Base-by-base conservation (phyloP, 2,329 filamentous ascomycete genomes). In the Epichloe typhina region DNA sequence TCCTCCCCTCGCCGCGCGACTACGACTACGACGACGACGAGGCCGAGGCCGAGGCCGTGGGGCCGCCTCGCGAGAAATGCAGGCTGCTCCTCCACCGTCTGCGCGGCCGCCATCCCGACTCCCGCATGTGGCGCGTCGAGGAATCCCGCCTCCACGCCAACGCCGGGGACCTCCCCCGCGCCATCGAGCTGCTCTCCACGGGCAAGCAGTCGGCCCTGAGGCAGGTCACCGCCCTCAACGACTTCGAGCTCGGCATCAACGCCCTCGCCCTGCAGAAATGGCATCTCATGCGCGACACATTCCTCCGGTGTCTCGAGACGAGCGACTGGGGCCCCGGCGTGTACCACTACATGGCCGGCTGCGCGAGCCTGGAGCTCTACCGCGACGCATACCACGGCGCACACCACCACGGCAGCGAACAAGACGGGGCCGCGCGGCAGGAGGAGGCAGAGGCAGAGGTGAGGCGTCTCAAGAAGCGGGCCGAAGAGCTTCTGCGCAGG, bases 291-390 rank as follows among this genome's bases (percentile, higher is more conserved):
- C 79, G 86, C 3, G 75, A 84, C 51, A 76, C 80, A 0, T 97
- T 96, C 66, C 66, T 90, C 40, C 64, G 77, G 56, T 90, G 86
- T 56, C 72, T 87, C 11, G 82, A 86, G 50, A 75, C 93, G 50
- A 96, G 95, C 67, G 87, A 87, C 58, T 97, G 93, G 93, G 90
- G 84, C 51, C 88, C 89, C 49, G 82, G 84, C 0, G 66, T 97
- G 49, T 97, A 98, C 69, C 88, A 88, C 63, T 97, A 90, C 68
- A 85, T 95, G 56, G 85, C 86, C 2, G 93, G 83, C 7, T 76
- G 78, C 12, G 83, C 85, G 0, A 83, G 94, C 57, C 68, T 97
- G 1, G 88, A 93, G 60, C 72, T 88, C 5, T 97, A 96, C 66
- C 81, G 93, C 9, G 72, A 81, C 49, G 73, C 72, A 1, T 64